phyloP scores from a whole-genome alignment of 202 grass and related monocot species.

The Schoenoplectus triqueter region DNA sequence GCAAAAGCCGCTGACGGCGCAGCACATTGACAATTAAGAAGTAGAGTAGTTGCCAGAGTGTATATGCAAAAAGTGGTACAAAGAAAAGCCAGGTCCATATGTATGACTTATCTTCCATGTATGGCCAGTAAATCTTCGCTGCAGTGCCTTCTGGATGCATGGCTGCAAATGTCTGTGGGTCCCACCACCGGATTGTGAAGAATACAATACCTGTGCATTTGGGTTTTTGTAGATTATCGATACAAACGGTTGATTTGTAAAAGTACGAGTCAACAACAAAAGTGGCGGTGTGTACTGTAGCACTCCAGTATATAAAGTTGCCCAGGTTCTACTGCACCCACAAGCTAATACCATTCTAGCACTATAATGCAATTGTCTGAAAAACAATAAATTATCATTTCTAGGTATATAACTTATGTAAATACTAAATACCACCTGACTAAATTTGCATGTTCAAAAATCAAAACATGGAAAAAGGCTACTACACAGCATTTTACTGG shows the following conservation, averaged over 20 bases:
- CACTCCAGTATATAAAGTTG: neutral
- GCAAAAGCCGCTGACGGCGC: slow-evolving; percentile 77
- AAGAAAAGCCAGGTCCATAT: slow-evolving; percentile 93
- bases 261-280: neutral
- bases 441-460: neutral
- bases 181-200: slow-evolving; percentile 99
- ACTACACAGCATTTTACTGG: neutral
- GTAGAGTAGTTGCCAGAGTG: slow-evolving; percentile 92
- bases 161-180: slow-evolving; percentile 92
- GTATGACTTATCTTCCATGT: slow-evolving; percentile 87
- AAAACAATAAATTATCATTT: neutral
- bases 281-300: neutral
- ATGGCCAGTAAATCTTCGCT: slow-evolving; percentile 88
- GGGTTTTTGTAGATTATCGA: neutral
- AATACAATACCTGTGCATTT: slow-evolving; percentile 79
- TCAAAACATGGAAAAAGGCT: neutral
- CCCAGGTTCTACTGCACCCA: neutral
- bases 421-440: neutral
- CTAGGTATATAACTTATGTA: neutral
- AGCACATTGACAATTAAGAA: slow-evolving; percentile 89
- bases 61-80: slow-evolving; percentile 88
- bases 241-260: neutral
- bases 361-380: neutral
- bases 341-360: neutral
- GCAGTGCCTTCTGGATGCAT: slow-evolving; percentile 93